Evolutionary conservation across 2,329 filamentous ascomycete genomes (phyloP).

Genomic region (Thielaviopsis populi): DNA sequence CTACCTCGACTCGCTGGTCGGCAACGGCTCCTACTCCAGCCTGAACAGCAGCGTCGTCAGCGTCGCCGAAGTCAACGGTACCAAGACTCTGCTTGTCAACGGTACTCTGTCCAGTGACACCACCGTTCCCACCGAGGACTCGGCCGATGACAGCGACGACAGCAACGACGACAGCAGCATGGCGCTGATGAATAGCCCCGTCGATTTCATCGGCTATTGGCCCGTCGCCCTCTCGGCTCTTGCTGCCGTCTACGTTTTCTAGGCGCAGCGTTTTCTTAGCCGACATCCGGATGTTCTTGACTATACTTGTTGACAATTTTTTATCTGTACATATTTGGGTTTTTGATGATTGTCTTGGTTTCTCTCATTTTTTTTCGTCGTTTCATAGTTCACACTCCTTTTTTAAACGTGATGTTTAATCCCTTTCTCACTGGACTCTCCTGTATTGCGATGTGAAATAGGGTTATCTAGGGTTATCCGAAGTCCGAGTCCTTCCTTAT

Average conservation of each 20-base stretch:
- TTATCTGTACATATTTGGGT: background rate
- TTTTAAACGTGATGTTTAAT: background rate
- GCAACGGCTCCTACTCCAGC: constrained; percentile 43
- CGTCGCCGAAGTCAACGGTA: constrained; percentile 44
- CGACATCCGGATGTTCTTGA: background rate
- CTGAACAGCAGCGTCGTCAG: constrained; percentile 48
- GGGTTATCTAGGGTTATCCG: background rate
- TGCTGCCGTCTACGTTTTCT: constrained; percentile 27
- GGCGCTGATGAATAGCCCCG: constrained; percentile 21
- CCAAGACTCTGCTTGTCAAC: constrained; percentile 52
- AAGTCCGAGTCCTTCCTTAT: background rate
- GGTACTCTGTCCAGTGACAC: constrained; percentile 60
- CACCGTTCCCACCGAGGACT: constrained; percentile 27
- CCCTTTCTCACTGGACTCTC: no score
- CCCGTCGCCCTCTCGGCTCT: constrained; percentile 32
- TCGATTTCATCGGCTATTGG: constrained; percentile 34
- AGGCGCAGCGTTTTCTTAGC: background rate
- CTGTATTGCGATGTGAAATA: background rate
- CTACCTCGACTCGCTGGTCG: constrained; percentile 48
- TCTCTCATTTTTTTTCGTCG: no score
- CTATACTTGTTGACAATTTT: background rate
- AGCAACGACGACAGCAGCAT: constrained; percentile 21
- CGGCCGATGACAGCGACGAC: constrained; percentile 26
- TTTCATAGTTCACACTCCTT: background rate
- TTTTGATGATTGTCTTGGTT: background rate